Evolutionary conservation across 257 asterid genomes (phyloP).

Genomic region (Penstemon newberryi): DNA sequence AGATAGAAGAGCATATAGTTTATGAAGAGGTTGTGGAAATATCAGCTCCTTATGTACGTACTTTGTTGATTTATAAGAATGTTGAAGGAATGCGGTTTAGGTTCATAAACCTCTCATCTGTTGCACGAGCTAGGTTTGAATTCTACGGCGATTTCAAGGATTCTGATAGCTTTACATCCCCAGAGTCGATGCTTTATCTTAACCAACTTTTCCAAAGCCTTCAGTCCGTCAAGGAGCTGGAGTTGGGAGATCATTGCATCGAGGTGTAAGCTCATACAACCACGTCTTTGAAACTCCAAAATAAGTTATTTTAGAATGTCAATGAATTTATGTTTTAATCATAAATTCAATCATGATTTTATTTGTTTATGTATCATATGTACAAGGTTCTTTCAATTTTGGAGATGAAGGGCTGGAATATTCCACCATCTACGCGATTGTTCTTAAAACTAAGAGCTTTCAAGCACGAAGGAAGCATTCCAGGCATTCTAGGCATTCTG

Average conservation of each 20-base stretch:
- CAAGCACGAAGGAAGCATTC: background rate
- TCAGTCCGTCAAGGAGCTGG: too few relatives aligned
- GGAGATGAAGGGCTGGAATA: conserved; percentile 5
- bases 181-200: too few relatives aligned
- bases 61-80: background rate
- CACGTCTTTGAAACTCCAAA: too few relatives aligned
- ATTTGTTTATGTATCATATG: too few relatives aligned
- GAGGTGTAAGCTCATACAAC: too few relatives aligned
- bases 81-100: background rate
- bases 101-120: background rate
- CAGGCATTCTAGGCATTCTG: conserved; percentile 19
- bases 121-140: background rate
- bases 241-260: too few relatives aligned
- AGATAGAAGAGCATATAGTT: background rate
- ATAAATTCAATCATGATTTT: too few relatives aligned
- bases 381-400: conserved; percentile 15
- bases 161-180: too few relatives aligned
- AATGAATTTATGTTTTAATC: too few relatives aligned
- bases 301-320: too few relatives aligned
- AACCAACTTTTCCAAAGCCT: too few relatives aligned
- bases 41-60: background rate
- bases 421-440: conserved; percentile 14
- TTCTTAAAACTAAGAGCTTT: background rate
- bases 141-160: too few relatives aligned
- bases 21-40: background rate